Evolutionary conservation across 495 filamentous ascomycete genomes (phyloP), one percentile per base, ranked within the genome.

Genomic region (Podospora appendiculata): DNA sequence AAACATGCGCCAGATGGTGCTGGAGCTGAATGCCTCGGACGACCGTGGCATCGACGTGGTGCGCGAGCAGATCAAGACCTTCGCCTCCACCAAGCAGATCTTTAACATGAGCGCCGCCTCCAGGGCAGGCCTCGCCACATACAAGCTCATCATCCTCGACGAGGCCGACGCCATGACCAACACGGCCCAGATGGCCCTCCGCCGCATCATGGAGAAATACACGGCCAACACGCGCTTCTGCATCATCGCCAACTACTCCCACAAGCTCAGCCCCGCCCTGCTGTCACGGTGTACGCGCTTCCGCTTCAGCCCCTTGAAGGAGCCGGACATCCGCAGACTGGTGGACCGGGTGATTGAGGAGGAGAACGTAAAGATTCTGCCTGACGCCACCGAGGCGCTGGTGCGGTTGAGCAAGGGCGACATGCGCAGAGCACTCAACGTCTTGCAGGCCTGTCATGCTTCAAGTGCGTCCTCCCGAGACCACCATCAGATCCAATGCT

Each of bases 171-270:
- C 94, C 14, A 97, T 99, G 93, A 99, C 93, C 6, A 80, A 87
- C 17, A 89, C 90, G 0, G 93, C 93, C 13, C 93, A 99, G 64
- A 99, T 97, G 90, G 93, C 93, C 0, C 77, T 99, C 32, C 83
- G 93, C 55, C 74, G 93, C 41, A 99, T 99, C 52, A 99, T 99
- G 94, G 93, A 99, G 64, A 93, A 94, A 68, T 99, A 97, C 71
- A 99, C 93, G 0, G 89, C 90, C 53, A 97, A 99, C 71, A 96
- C 93, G 0, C 80, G 93, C 47, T 99, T 99, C 70, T 96, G 92
- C 71, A 89, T 99, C 60, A 96, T 99, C 52, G 94, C 94, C 58
- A 99, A 99, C 69, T 99, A 99, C 66, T 95, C 93, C 33, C 93
- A 99, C 72, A 99, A 97, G 67, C 83, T 99, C n/a, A 91, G 88